Evolutionary conservation across 805 yeast species (phyloP), one percentile per base, ranked within the genome.

Genomic region (Nematodospora valgi): DNA sequence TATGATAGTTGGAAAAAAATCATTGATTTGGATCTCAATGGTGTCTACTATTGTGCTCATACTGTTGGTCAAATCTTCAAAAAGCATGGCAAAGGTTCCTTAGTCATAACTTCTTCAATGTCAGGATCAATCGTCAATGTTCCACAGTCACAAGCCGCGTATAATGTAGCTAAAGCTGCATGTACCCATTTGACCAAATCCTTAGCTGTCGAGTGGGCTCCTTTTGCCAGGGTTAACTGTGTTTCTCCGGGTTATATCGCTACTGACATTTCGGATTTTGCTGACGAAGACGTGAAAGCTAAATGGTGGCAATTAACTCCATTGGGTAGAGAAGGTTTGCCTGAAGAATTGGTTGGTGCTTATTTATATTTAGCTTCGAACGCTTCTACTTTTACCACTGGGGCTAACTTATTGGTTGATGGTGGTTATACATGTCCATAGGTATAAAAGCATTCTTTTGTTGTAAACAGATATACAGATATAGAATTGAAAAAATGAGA

Each of bases 131-230:
- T 68, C 46, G 72, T 61, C 35, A 68, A 68, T 45, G 61, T 65
- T 27, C 73, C 73, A 4, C 71, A 68, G 46, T 43, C 59, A 40
- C 73, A 68, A 45, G 69, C 71, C 15, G 70, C 72, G 22, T 68
- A 68, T 51, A 68, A 68, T 46, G 71, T 72, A 16, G 70, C 68
- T 39, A 68, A 68, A 52, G 72, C 73, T 28, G 73, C 67, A 3
- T 58, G 62, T 28, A 49, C 63, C 23, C 72, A 67, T 49, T 60
- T 68, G 39, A 60, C 68, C 34, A 62, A 54, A 45, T 65, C 71
- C 5, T 59, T 68, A 44, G 71, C 72, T 6, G 64, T 68, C 17
- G 73, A 68, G 49, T 68, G 73, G 73, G 70, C 62, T 28, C 64
- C 80, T 1, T 67, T 68, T 40, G 69, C 63, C 22, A 52, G 72